Conservation (phyloP, 352 stramenopile genomes). For the Globisporangium carolinianum region DNA sequence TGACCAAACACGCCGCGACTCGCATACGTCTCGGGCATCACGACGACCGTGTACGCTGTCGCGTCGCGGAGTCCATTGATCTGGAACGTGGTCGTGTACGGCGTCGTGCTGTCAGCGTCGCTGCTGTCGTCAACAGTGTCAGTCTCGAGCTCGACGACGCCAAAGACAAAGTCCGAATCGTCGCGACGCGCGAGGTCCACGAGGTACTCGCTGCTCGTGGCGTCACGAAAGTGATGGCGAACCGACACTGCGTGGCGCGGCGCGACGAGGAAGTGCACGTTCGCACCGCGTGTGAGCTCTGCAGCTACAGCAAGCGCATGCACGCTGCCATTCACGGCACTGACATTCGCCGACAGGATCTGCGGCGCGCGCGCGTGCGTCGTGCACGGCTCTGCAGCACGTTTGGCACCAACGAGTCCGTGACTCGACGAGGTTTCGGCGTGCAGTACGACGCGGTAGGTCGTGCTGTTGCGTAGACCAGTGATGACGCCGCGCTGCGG, state of each 20-base stretch:
- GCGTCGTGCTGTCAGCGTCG: neutral
- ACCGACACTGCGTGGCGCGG: conserved; percentile 8
- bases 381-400: conserved; percentile 15
- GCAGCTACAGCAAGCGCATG: conserved; percentile 31
- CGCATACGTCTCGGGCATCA: conserved; percentile 55
- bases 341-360: conserved; percentile 22
- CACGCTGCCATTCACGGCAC: conserved; percentile 44
- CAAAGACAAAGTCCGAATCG: conserved; percentile 8
- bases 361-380: conserved; percentile 50
- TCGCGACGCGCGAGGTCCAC: conserved; percentile 14
- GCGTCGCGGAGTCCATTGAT: conserved; percentile 38
- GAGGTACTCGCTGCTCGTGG: conserved; percentile 25
- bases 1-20: conserved; percentile 59
- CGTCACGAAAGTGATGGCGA: conserved; percentile 24
- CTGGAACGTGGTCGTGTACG: conserved; percentile 22
- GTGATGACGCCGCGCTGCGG: conserved; percentile 28
- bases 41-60: conserved; percentile 39
- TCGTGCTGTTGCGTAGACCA: conserved; percentile 30
- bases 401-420: conserved; percentile 34
- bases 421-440: conserved; percentile 44
- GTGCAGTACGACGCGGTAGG: conserved; percentile 39
- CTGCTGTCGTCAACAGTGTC: neutral
- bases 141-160: conserved; percentile 1
- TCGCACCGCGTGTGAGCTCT: conserved; percentile 32
- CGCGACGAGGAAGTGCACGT: conserved; percentile 46